Evolutionary conservation across 441 rosid genomes (phyloP), one percentile per base, ranked within the genome.

Genomic region (Erysimum cheiri): DNA sequence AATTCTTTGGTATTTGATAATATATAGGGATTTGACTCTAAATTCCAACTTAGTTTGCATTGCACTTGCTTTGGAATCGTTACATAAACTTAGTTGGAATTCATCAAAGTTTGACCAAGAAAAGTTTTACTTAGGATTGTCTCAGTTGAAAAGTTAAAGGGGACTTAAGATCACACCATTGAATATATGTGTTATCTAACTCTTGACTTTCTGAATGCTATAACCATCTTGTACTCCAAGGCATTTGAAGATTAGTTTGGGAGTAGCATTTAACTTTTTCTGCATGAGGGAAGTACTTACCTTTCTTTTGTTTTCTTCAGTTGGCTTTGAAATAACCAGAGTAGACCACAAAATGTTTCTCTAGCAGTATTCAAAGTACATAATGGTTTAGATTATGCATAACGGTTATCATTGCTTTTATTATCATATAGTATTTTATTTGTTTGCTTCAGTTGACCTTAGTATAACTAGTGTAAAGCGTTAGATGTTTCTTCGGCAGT

Each of bases 81-180:
- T 12, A 52, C 17, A 28, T 8, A 17, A 50, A 50, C 14, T 8
- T 14, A 8, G 12, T 31, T 54, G 8, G 37, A 54, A 8, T 29
- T 53, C 2, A 32, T 32, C n/a, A 55, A 32, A 55, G 8, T 55
- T 55, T 14, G 40, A 32, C 60, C 41, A 54, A 54, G 40, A 14
- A 31, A 53, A 29, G 9, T 8, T 31, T 14, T 54, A 5, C 24
- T 4, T 31, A 31, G 13, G 6, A 54, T 32, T 54, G 6, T 31
- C 12, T 29, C 12, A 1, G 28, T 47, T 19, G 24, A 47, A 48
- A 22, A 22, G 24, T 22, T 22, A 22, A 22, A 22, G 24, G 2
- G 24, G 24, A 22, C 24, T 22, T 0, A 22, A 22, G 24, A 22
- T 22, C 24, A 22, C 24, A 22, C 2, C 24, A 22, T 1, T 19